Evolutionary conservation across 2,329 filamentous ascomycete species (phyloP).

Genomic region (Colletotrichum cuscutae): DNA sequence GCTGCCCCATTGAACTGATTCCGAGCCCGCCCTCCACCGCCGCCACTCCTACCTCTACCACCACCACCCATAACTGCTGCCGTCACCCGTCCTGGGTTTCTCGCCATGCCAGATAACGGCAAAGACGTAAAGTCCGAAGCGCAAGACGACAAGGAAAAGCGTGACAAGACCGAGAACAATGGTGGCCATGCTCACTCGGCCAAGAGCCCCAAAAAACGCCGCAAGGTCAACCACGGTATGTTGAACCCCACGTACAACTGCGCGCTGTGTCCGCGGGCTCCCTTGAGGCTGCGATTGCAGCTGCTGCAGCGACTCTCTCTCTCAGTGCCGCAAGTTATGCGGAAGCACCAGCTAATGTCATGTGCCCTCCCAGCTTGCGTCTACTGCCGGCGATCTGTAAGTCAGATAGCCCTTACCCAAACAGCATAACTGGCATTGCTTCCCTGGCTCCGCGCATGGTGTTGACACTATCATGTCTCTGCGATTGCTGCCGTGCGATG

Average conservation of each 20-base stretch:
- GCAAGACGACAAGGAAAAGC: constrained; percentile 44
- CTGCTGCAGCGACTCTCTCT: constrained; percentile 33
- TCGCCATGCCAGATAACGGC: constrained; percentile 47
- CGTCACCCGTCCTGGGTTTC: neutral
- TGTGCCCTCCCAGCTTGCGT: constrained; percentile 75
- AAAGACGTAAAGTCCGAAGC: constrained; percentile 52
- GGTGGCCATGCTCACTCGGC: constrained; percentile 41
- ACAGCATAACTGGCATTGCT: constrained; percentile 39
- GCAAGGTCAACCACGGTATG: constrained; percentile 91
- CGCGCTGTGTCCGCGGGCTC: neutral
- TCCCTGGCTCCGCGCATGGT: constrained; percentile 7
- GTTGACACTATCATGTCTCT: constrained; percentile 17
- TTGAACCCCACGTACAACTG: constrained; percentile 39
- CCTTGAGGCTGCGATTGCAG: constrained; percentile 29
- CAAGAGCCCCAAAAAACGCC: constrained; percentile 82
- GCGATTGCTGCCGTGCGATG: constrained; percentile 26
- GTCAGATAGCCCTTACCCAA: constrained; percentile 52
- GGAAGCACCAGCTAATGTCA: constrained; percentile 42
- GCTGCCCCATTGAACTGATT: constrained; percentile 46
- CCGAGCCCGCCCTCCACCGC: constrained; percentile 1
- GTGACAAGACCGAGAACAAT: constrained; percentile 41
- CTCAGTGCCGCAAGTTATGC: constrained; percentile 37
- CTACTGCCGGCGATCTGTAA: constrained; percentile 91
- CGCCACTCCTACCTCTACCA: neutral
- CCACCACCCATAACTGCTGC: neutral